Conservation (phyloP, 257 asterid genomes). For the Lavandula angustifolia region DNA sequence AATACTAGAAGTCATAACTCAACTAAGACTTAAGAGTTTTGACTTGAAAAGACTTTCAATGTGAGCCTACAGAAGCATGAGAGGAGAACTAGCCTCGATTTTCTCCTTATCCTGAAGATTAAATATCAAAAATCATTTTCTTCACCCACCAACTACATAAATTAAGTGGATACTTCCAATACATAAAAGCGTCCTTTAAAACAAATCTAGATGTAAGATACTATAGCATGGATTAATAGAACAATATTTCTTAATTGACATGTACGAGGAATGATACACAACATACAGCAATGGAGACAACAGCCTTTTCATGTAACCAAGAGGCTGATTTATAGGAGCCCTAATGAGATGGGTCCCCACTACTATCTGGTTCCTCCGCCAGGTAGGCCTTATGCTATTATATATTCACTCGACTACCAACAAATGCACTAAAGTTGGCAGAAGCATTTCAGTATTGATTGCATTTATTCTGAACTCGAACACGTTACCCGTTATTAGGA, state of each 20-base stretch:
- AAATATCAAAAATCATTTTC: not conserved
- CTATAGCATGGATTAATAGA: slow-evolving; percentile 1
- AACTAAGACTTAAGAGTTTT: not conserved
- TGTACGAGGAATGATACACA: not conserved
- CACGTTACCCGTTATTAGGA: not conserved
- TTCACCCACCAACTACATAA: not conserved
- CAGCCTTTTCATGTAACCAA: slow-evolving; percentile 10
- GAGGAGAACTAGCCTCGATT: not conserved
- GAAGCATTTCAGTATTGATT: not conserved
- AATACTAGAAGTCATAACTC: not conserved
- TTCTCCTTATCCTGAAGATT: too few species aligned
- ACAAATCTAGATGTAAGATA: not conserved
- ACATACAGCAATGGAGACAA: not conserved
- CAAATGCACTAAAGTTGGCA: not conserved
- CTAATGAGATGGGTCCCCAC: slow-evolving; percentile 3
- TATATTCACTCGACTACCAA: not conserved
- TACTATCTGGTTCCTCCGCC: not conserved
- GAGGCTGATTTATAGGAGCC: not conserved
- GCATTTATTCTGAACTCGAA: not conserved
- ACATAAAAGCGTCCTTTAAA: not conserved
- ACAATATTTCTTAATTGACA: slow-evolving; percentile 10
- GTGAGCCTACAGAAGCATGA: slow-evolving; percentile 8
- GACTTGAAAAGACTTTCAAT: not conserved
- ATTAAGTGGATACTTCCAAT: not conserved
- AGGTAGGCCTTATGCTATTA: not conserved